Conservation (phyloP, 805 yeast genomes). For the Isabelozyma rhagii region DNA sequence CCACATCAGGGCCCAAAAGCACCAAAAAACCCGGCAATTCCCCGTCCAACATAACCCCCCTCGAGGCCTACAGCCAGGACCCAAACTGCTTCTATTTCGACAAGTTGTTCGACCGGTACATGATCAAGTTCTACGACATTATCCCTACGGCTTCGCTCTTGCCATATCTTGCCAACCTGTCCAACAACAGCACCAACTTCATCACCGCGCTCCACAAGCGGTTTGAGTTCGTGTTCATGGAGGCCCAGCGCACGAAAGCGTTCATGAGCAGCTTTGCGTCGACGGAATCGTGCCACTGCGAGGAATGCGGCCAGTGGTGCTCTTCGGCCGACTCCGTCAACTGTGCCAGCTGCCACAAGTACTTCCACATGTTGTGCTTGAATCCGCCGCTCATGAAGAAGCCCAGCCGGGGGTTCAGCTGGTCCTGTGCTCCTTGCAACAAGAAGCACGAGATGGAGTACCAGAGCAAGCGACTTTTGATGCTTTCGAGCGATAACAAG, state of each 20-base stretch:
- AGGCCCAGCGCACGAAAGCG: constrained; percentile 60
- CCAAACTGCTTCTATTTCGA: constrained; percentile 84
- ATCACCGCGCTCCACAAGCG: constrained; percentile 61
- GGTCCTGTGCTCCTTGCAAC: constrained; percentile 86
- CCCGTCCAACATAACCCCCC: constrained; percentile 9
- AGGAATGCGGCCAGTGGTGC: constrained; percentile 84
- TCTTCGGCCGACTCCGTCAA: constrained; percentile 63
- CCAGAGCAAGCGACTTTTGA: constrained; percentile 34
- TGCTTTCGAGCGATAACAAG: constrained; percentile 42
- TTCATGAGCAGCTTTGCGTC: constrained; percentile 60
- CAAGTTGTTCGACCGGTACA: constrained; percentile 80
- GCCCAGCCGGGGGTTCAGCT: constrained; percentile 84
- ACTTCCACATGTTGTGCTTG: constrained; percentile 78
- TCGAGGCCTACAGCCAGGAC: constrained; percentile 50
- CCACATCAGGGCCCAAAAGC: constrained; percentile 5
- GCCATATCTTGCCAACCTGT: constrained; percentile 22
- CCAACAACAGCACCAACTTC: constrained; percentile 58
- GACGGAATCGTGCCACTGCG: constrained; percentile 50
- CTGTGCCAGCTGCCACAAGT: constrained; percentile 73
- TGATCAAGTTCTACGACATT: constrained; percentile 78
- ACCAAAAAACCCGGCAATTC: constrained; percentile 10
- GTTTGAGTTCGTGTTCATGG: constrained; percentile 73
- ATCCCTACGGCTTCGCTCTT: constrained; percentile 56
- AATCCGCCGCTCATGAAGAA: constrained; percentile 79
- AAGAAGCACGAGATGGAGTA: constrained; percentile 49